These are phyloP conservation scores for Penicillium turbatum DNA, from an alignment of 495 filamentous ascomycete species.

Conservation along the genomic window DNA sequence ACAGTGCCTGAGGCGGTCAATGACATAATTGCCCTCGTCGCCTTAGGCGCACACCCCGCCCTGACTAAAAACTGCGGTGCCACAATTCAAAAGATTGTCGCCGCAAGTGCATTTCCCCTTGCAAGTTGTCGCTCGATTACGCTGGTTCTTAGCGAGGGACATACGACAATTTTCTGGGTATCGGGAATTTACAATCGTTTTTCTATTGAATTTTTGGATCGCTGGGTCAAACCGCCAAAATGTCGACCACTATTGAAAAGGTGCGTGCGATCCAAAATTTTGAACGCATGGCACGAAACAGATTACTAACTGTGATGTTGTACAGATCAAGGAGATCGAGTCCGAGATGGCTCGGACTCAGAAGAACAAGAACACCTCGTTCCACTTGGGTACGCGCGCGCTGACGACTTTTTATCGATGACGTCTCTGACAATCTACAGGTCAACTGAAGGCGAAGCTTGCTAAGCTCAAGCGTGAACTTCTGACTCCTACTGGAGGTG, in stretches of 20 bases:
- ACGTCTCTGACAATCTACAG: slow-evolving; percentile 40
- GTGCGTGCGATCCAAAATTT: slow-evolving; percentile 42
- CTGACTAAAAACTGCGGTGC: slow-evolving; percentile 29
- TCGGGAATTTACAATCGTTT: neutral
- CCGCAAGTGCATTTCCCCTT: slow-evolving; percentile 17
- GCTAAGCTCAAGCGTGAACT: slow-evolving; percentile 96
- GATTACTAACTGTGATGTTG: slow-evolving; percentile 23
- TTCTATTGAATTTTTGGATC: slow-evolving; percentile 8
- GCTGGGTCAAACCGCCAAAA: slow-evolving; percentile 48
- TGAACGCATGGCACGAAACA: slow-evolving; percentile 8
- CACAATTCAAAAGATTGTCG: slow-evolving; percentile 34
- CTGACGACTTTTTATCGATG: slow-evolving; percentile 1
- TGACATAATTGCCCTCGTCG: slow-evolving; percentile 25
- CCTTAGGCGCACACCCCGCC: slow-evolving; percentile 31
- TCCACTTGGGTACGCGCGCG: slow-evolving; percentile 55
- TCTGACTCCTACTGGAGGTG: slow-evolving; percentile 74
- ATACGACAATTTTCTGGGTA: slow-evolving; percentile 2
- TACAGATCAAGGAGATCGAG: slow-evolving; percentile 96
- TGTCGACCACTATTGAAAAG: slow-evolving; percentile 97
- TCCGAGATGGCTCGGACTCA: slow-evolving; percentile 95
- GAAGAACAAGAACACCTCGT: slow-evolving; percentile 97
- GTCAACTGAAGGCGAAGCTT: slow-evolving; percentile 97
- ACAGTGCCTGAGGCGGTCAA: slow-evolving; percentile 9
- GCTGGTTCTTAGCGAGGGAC: slow-evolving; percentile 11
- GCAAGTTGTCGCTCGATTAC: slow-evolving; percentile 8